phyloP scores from a whole-genome alignment of 1,139 yeast genomes.

The Meyerozyma smithsonii region DNA sequence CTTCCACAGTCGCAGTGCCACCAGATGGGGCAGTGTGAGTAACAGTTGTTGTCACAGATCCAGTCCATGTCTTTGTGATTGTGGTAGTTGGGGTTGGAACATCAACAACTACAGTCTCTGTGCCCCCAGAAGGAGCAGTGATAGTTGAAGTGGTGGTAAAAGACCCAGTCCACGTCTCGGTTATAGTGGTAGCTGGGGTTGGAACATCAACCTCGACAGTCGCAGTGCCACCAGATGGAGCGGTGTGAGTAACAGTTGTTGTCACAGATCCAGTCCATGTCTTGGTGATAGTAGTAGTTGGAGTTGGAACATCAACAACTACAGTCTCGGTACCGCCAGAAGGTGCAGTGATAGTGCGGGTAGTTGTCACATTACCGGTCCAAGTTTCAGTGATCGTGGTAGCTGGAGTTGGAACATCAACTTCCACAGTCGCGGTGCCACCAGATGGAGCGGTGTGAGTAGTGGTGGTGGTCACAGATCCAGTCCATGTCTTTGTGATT shows the following conservation, averaged over 20 bases:
- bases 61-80: conserved; percentile 5
- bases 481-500: conserved; percentile 4
- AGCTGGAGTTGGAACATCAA: conserved; percentile 5
- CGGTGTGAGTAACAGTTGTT: conserved; percentile 5
- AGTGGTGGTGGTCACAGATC: conserved; percentile 1
- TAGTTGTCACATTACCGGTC: conserved; percentile 1
- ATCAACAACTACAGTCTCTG: conserved; percentile 3
- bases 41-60: conserved; percentile 2
- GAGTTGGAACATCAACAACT: conserved; percentile 9
- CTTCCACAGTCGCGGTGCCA: conserved; percentile 4
- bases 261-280: conserved; percentile 9
- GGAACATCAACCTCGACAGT: conserved; percentile 7
- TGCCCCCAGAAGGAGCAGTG: conserved; percentile 2
- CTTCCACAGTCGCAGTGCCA: conserved; percentile 9
- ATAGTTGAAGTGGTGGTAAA: conserved; percentile 1
- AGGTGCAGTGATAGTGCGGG: conserved; percentile 4
- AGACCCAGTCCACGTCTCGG: conserved; percentile 3
- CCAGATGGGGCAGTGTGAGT: conserved; percentile 8
- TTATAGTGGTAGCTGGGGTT: conserved; percentile 6
- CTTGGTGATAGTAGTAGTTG: conserved; percentile 6
- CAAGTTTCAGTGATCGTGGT: conserved; percentile 8
- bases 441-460: conserved; percentile 5
- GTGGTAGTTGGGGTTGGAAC: conserved; percentile 4
- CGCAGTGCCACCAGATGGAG: conserved; percentile 5
- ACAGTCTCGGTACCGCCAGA: conserved; percentile 10